Evolutionary conservation across 306 rosid species (phyloP).

Genomic region (Fragaria nilgerrensis): DNA sequence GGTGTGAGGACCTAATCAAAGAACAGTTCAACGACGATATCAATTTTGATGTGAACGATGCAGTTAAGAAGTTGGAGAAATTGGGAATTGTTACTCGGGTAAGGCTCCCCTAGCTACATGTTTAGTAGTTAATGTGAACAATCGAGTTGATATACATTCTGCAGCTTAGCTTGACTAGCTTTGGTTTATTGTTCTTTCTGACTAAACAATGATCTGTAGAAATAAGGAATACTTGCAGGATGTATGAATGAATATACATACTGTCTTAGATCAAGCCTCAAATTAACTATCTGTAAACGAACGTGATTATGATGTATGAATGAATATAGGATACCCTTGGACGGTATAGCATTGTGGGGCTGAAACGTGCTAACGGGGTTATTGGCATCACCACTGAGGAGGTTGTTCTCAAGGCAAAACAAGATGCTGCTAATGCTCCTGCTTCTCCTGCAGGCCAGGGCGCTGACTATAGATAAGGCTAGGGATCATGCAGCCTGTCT

Average conservation of each 20-base stretch:
- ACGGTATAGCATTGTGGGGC: conserved; percentile 70
- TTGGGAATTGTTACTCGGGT: conserved; percentile 87
- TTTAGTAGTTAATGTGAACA: neutral
- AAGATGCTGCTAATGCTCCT: conserved; percentile 23
- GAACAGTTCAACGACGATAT: conserved; percentile 74
- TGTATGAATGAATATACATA: neutral
- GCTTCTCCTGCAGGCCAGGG: neutral
- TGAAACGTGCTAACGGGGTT: conserved; percentile 87
- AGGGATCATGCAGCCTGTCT: neutral
- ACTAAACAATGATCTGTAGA: neutral
- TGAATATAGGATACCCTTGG: conserved; percentile 73
- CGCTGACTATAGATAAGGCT: no score
- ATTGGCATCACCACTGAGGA: conserved; percentile 96
- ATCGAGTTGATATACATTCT: neutral
- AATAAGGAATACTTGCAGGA: neutral
- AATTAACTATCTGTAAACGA: neutral
- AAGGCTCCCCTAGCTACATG: conserved; percentile 26
- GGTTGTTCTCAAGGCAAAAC: conserved; percentile 67
- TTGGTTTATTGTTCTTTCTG: neutral
- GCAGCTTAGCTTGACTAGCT: neutral
- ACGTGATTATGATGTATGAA: conserved; percentile 3
- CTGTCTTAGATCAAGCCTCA: neutral
- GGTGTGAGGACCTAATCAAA: conserved; percentile 85
- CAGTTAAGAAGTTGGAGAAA: conserved; percentile 74
- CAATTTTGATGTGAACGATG: conserved; percentile 95